Evolutionary conservation across 371 early-diverging fungal genomes (phyloP).

Genomic region (Homolaphlyctis polyrhiza): DNA sequence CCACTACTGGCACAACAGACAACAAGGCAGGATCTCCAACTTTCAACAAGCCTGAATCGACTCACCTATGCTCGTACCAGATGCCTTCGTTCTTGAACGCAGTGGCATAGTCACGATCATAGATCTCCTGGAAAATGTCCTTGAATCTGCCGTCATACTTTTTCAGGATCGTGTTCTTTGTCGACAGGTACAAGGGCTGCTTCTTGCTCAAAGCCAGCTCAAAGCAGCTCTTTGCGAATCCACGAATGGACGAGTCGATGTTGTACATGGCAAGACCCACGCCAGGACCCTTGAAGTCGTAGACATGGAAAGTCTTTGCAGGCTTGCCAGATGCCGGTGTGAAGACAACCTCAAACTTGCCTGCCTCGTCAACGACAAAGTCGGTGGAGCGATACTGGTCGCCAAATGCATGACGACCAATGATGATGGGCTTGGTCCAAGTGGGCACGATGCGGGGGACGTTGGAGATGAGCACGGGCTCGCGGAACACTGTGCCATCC

Average conservation of each 20-base stretch:
- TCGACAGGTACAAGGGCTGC: slow-evolving; percentile 90
- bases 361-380: slow-evolving; percentile 82
- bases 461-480: slow-evolving; percentile 86
- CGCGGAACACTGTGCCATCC: slow-evolving; percentile 97
- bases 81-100: slow-evolving; percentile 58
- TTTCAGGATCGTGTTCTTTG: slow-evolving; percentile 97
- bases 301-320: slow-evolving; percentile 59
- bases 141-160: slow-evolving; percentile 97
- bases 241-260: slow-evolving; percentile 78
- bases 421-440: slow-evolving; percentile 93
- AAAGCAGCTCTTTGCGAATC: slow-evolving; percentile 94
- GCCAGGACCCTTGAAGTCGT: slow-evolving; percentile 76
- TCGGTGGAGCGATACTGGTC: slow-evolving; percentile 98
- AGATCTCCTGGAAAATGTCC: slow-evolving; percentile 91
- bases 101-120: slow-evolving; percentile 51
- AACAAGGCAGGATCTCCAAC: neutral
- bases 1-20: too few species aligned
- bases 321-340: slow-evolving; percentile 77
- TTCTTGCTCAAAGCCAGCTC: slow-evolving; percentile 78
- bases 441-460: slow-evolving; percentile 90
- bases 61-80: slow-evolving; percentile 87
- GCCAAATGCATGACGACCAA: slow-evolving; percentile 95
- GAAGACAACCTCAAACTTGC: slow-evolving; percentile 82
- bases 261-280: slow-evolving; percentile 97
- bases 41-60: neutral